Evolutionary conservation across 2,329 filamentous ascomycete genomes (phyloP), one percentile per base, ranked within the genome.

Genomic region (Magnaporthiopsis rhizophila): DNA sequence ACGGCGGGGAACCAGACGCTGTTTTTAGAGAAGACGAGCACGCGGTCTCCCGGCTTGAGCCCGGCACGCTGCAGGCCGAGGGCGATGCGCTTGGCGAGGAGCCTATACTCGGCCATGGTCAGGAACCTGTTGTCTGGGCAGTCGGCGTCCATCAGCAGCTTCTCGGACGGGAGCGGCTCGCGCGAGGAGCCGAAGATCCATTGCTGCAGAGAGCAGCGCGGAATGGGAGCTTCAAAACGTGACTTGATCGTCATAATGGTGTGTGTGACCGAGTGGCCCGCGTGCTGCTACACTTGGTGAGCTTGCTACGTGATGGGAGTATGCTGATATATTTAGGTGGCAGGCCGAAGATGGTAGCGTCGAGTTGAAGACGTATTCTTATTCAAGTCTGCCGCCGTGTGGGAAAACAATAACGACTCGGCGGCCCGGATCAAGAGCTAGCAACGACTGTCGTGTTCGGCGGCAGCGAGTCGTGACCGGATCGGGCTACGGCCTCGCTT

Each of bases 11-110:
- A 91, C 77, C 89, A 91, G 18, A 94, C 74, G 68, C 83, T 87
- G 74, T 93, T 94, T 28, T 86, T 84, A 0, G 88, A 88, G 75
- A 89, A 93, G 26, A 94, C 76, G 60, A 94, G 77, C 5, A 94
- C 85, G 2, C 89, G 85, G 69, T 92, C 90, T 13, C 89, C 88
- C 0, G 79, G 77, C 67, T 86, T 76, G 24, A 94, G 76, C 0
- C 90, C 91, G 21, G 83, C 81, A 64, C 82, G 81, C 59, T 79
- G 80, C 36, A 92, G 77, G 1, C 91, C 91, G 1, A 86, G 79
- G 0, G 89, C 91, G 45, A 95, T 76, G 18, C 90, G 86, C 74
- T 92, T 89, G 45, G 86, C 83, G 79, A 89, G 88, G 67, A 88
- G 79, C 28, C 90, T 87, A 73, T 88, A 90, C 66, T 83, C 81